These are phyloP conservation scores for Bacidia gigantensis DNA, from an alignment of 495 filamentous ascomycete genomes.

Conservation along the genomic window DNA sequence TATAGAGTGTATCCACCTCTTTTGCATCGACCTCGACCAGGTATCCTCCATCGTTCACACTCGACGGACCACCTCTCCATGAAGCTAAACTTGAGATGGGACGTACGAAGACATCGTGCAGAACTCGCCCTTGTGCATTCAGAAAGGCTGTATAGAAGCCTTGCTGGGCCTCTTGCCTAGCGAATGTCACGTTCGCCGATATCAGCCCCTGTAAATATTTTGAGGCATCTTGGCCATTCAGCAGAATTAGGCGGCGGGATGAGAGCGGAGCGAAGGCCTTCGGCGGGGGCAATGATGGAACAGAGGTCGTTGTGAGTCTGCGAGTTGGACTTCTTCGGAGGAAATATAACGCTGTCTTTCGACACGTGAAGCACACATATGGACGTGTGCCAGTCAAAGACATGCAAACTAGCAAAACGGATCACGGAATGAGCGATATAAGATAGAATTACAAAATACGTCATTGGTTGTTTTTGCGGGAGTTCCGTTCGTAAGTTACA, in stretches of 20 bases:
- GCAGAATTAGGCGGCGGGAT: conserved; percentile 61
- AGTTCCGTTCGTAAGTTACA: too few relatives aligned
- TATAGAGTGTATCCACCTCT: conserved; percentile 44
- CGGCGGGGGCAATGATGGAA: conserved; percentile 23
- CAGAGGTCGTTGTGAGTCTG: not conserved
- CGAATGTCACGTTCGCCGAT: conserved; percentile 53
- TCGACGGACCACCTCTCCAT: conserved; percentile 19
- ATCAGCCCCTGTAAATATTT: conserved; percentile 80
- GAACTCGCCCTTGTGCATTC: conserved; percentile 65
- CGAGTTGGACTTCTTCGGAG: not conserved
- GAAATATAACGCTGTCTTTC: not conserved
- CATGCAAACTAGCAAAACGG: too few relatives aligned
- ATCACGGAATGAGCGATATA: too few relatives aligned
- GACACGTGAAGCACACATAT: conserved; percentile 1
- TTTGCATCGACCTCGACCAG: conserved; percentile 68
- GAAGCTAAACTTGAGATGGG: conserved; percentile 22
- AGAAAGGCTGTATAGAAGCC: conserved; percentile 73
- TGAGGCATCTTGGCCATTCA: conserved; percentile 64
- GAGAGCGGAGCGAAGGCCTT: conserved; percentile 40
- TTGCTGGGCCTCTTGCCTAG: conserved; percentile 16
- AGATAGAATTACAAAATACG: too few relatives aligned
- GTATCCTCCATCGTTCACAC: conserved; percentile 42
- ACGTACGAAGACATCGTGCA: conserved; percentile 87
- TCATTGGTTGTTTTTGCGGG: not conserved
- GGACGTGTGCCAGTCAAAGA: not conserved